A percentile compares a stretch with the other conserved stretches of the same genome.
Evolutionary conservation across 2,329 filamentous ascomycete species (phyloP).

Genomic region (Penicillium sp.): DNA sequence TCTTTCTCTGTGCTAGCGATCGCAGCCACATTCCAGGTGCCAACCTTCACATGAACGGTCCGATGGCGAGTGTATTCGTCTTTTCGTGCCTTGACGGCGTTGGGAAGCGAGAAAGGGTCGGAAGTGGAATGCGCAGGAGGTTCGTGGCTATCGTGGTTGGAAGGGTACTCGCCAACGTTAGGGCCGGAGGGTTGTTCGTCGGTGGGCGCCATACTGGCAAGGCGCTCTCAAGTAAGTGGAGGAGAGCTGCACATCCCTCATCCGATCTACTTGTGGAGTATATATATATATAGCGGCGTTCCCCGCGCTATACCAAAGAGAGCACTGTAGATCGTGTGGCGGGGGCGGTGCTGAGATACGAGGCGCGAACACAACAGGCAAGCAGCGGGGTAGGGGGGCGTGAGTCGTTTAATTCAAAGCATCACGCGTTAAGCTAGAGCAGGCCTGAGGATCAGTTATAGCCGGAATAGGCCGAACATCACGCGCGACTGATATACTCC

Average conservation of each 20-base stretch:
- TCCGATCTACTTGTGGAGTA: background rate
- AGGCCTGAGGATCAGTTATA: conserved; percentile 11
- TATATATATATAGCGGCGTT: conserved; percentile 5
- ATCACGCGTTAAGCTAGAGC: conserved; percentile 21
- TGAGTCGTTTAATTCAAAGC: conserved; percentile 16
- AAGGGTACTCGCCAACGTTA: conserved; percentile 18
- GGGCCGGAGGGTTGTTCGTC: conserved; percentile 17
- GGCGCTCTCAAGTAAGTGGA: background rate
- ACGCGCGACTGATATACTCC: conserved; percentile 14
- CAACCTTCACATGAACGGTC: conserved; percentile 82
- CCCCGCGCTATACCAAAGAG: conserved; percentile 5
- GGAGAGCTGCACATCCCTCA: conserved; percentile 4
- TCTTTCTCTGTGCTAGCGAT: conserved; percentile 86
- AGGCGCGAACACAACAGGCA: conserved; percentile 7
- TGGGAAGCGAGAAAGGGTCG: conserved; percentile 53
- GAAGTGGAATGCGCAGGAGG: conserved; percentile 24
- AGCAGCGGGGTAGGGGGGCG: conserved; percentile 6
- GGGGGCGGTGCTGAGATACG: conserved; percentile 12
- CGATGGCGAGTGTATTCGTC: conserved; percentile 78
- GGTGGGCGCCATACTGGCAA: conserved; percentile 22
- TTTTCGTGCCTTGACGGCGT: conserved; percentile 71
- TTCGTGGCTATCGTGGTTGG: conserved; percentile 23
- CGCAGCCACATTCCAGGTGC: conserved; percentile 92
- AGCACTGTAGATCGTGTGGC: background rate
- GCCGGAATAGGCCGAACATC: conserved; percentile 16